phyloP scores from a whole-genome alignment of 2,329 filamentous ascomycete species.

The Ceratocystis ficicola region DNA sequence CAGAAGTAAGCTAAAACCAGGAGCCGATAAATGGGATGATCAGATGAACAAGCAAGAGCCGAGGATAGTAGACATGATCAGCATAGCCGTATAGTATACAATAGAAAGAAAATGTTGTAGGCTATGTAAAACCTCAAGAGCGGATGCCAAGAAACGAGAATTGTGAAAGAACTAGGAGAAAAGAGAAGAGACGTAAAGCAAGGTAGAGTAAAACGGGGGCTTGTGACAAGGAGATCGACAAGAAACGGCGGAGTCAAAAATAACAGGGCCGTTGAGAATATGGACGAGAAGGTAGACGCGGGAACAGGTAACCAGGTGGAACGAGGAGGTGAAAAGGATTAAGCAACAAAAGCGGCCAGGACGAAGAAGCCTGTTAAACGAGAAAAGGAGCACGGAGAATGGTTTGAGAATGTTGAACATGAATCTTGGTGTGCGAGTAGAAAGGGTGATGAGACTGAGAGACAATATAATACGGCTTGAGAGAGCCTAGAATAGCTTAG shows the following conservation, averaged over 20 bases:
- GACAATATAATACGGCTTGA: background rate
- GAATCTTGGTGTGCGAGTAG: background rate
- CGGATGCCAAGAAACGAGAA: conserved; percentile 8
- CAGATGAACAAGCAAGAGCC: background rate
- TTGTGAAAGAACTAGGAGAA: conserved; percentile 12
- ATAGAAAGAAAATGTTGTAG: background rate
- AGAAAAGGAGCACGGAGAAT: conserved; percentile 5
- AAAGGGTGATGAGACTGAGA: background rate
- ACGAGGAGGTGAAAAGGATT: background rate
- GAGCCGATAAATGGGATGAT: background rate
- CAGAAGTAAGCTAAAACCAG: background rate
- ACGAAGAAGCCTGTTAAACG: background rate
- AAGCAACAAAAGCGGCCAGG: background rate
- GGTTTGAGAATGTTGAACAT: background rate
- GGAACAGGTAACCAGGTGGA: background rate
- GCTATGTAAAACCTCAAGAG: background rate
- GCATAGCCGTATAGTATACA: background rate
- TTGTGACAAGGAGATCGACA: conserved; percentile 12
- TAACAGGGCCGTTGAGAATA: background rate
- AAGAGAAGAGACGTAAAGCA: conserved; percentile 11
- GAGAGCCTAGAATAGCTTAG: background rate
- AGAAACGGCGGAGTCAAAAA: conserved; percentile 11
- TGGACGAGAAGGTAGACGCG: background rate
- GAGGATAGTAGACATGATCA: background rate
- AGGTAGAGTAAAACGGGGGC: conserved; percentile 3